Base-by-base conservation (phyloP, 2,329 filamentous ascomycete genomes). In the Aureobasidium lini region DNA sequence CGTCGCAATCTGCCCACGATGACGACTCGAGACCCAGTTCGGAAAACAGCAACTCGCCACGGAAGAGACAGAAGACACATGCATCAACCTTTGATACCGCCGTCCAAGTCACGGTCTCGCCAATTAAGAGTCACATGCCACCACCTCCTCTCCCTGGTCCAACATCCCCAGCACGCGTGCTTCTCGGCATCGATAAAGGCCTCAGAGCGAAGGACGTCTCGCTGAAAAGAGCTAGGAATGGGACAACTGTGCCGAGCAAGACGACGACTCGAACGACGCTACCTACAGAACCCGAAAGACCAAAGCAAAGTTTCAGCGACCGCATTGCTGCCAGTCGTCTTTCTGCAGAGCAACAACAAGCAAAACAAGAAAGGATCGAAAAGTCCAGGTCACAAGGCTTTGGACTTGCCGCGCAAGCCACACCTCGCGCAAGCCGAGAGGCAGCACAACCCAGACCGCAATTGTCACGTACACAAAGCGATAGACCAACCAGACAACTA, bases 111-210 rank as follows among this genome's bases (percentile, higher is more conserved):
- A 90, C 90, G 1, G 83, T 91, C 0, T 88, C 93, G 4, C 86
- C 84, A 1, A 80, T 75, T 72, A 84, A 76, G 65, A 77, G 70
- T 34, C 66, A 66, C 73, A 79, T 71, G 43, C 72, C 77, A 13
- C 69, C 73, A n/a, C 57, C 57, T n/a, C 15, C 57, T 9, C 4
- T 11, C 6, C 47, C 16, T 1, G 69, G 78, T 1, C 68, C 76
- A 15, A 84, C 81, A 29, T 96, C 92, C 1, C 93, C 94, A 1
- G 87, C 87, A 57, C 81, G 92, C 62, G 83, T 94, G 13, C 74
- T 90, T 16, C 73, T 97, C 15, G 93, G 94, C 5, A 95, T 97
- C 62, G 92, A 96, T 73, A 95, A 95, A 70, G 91, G 90, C 1
- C 76, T 92, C 37, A 87, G 81, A 66, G 91, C 87, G 1, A 84